Evolutionary conservation across 1,139 yeast species (phyloP), one percentile per base, ranked within the genome.

Genomic region (Pneumocystis oryctolagi): DNA sequence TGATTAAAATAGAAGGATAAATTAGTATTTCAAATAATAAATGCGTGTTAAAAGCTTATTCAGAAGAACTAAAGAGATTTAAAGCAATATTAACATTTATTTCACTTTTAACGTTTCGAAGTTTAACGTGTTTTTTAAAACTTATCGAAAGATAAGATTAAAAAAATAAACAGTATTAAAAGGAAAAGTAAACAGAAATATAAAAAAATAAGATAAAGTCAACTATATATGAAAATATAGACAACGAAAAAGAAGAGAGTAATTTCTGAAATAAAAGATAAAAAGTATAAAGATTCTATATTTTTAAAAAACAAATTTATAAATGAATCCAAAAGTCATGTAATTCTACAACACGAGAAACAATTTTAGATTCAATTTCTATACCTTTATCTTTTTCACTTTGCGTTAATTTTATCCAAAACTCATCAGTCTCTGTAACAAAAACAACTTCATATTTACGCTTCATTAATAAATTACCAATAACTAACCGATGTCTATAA

Each of bases 401-500:
- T 12, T 76, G 76, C 1, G 77, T 69, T 60, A 88, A 73, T 64
- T 74, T 77, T 64, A 84, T 75, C 87, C 92, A 84, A 5, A 69
- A 67, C 53, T 66, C 71, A 16, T 68, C 64, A 20, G 79, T 78
- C 4, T 80, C 80, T 2, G 83, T 80, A 3, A 94, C 97, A 73
- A 94, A 88, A 2, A 88, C 89, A 60, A 92, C 97, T 71, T 89
- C 94, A 63, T 77, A 78, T 74, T 89, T 90, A 70, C 98, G 82
- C 0, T 95, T 86, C 71, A 90, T 96, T 67, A 94, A 77, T 69
- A 94, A 76, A 72, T 94, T 94, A 9, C 98, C 99, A 72, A 94
- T 89, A 12, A 94, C 99, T 66, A 94, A 77, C 72, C 89, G 97
- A 74, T 94, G 98, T 67, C 84, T 86, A 73, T 94, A 94, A 66